A percentile compares a stretch with the other conserved stretches of the same genome.
phyloP scores from a whole-genome alignment of 768 basidiomycete species.

The Boletus bicolor region DNA sequence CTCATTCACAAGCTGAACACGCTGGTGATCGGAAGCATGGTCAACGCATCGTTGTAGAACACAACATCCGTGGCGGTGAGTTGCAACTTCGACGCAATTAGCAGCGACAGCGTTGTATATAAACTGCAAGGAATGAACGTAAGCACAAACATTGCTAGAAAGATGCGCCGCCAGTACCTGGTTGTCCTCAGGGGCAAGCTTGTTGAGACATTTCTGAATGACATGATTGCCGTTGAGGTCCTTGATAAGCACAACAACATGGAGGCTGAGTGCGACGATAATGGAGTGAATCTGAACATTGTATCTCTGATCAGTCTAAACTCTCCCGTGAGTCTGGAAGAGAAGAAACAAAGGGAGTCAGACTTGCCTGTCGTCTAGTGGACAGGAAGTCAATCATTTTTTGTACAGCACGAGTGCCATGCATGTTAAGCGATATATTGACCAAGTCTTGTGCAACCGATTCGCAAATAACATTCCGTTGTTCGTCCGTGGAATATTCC shows the following conservation, averaged over 20 bases:
- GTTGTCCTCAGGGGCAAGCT: conserved; percentile 96
- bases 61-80: conserved; percentile 97
- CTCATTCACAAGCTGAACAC: conserved; percentile 95
- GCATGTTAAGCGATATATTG: conserved; percentile 98
- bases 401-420: conserved; percentile 98
- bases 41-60: conserved; percentile 98
- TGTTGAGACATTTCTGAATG: conserved; percentile 99
- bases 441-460: conserved; percentile 97
- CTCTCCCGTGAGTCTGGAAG: conserved; percentile 51
- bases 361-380: conserved; percentile 84
- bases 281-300: conserved; percentile 93
- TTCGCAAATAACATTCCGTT: conserved; percentile 94
- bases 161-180: conserved; percentile 51
- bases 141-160: not conserved
- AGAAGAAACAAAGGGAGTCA: conserved; percentile 31
- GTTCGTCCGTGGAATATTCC: conserved; percentile 96
- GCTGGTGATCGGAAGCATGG: conserved; percentile 93
- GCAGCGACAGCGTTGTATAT: conserved; percentile 99
- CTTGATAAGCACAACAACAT: conserved; percentile 99
- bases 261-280: conserved; percentile 93
- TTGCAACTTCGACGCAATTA: conserved; percentile 98
- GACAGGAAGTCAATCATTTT: conserved; percentile 99
- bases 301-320: conserved; percentile 78
- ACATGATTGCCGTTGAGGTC: conserved; percentile 97
- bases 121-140: conserved; percentile 51